These are phyloP conservation scores for Cladosporium velox DNA, from an alignment of 2,329 filamentous ascomycete species.

Conservation along the genomic window DNA sequence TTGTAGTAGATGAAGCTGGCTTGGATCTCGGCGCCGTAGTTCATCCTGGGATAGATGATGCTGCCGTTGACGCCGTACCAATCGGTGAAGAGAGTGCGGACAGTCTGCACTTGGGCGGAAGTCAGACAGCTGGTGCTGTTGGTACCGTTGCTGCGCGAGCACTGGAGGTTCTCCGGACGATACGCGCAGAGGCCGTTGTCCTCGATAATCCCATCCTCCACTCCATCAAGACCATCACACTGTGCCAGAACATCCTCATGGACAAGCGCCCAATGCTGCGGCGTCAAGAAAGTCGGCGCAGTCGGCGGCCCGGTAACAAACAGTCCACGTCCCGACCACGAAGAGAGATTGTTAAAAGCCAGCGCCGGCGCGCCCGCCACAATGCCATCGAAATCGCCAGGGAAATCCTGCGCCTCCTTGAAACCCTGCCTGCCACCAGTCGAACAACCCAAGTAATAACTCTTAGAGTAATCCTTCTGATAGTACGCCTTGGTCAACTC, in stretches of 20 bases:
- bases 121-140: constrained; percentile 47
- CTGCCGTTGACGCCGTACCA: constrained; percentile 45
- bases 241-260: constrained; percentile 48
- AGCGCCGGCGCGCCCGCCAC: constrained; percentile 48
- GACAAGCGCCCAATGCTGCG: constrained; percentile 43
- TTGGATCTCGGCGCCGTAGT: constrained; percentile 48
- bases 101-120: constrained; percentile 43
- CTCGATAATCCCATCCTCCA: constrained; percentile 49
- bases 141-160: constrained; percentile 33
- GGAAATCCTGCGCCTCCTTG: constrained; percentile 47
- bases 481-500: constrained; percentile 40
- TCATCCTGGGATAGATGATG: constrained; percentile 52
- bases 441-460: constrained; percentile 51
- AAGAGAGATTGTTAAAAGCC: constrained; percentile 44
- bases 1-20: constrained; percentile 40
- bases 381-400: constrained; percentile 51
- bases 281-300: constrained; percentile 42
- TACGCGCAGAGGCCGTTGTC: constrained; percentile 48
- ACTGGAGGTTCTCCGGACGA: constrained; percentile 42
- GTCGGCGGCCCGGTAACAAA: constrained; percentile 40
- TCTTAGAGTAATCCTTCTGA: constrained; percentile 42
- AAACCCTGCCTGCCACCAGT: constrained; percentile 50
- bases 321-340: constrained; percentile 46
- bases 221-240: constrained; percentile 52
- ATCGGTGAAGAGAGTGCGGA: constrained; percentile 44